Percentiles rank a stretch among this genome's conserved stretches.
These are phyloP conservation scores for Colletotrichum sublineola DNA, from an alignment of 2,329 filamentous ascomycete species.

Conservation along the genomic window DNA sequence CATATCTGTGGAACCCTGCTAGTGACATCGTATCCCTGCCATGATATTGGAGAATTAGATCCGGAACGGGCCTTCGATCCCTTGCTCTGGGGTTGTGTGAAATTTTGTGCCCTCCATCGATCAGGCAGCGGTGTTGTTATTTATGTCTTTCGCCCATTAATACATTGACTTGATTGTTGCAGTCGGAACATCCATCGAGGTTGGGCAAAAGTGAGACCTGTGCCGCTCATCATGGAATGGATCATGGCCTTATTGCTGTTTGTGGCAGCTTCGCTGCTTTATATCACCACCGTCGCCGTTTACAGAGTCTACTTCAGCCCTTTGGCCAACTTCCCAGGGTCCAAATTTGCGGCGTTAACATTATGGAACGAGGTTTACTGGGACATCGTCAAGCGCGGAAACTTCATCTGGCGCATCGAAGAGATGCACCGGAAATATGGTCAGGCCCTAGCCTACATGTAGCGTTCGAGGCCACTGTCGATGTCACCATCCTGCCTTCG, in stretches of 20 bases:
- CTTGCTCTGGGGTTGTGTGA: background rate
- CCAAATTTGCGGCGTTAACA: conserved; percentile 50
- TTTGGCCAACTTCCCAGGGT: conserved; percentile 44
- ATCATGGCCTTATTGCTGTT: conserved; percentile 40
- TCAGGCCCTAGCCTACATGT: conserved; percentile 26
- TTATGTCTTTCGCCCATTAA: background rate
- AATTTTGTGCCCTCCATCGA: background rate
- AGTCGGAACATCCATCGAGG: too few relatives aligned
- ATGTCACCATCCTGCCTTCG: background rate
- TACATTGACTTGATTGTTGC: background rate
- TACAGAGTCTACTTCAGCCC: conserved; percentile 13
- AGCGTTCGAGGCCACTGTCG: background rate
- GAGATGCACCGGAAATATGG: conserved; percentile 53
- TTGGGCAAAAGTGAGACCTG: background rate
- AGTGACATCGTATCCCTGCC: background rate
- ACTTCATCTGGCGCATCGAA: conserved; percentile 51
- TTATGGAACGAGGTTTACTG: conserved; percentile 52
- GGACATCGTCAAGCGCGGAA: conserved; percentile 50
- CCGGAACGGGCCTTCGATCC: conserved; percentile 1
- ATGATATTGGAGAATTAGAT: background rate
- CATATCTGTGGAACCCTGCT: conserved; percentile 11
- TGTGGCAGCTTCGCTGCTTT: conserved; percentile 17
- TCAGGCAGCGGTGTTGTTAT: background rate
- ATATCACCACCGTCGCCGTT: background rate
- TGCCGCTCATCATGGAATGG: background rate